phyloP scores from a whole-genome alignment of 139 green algal species.

The Chlamydomonas incerta region DNA sequence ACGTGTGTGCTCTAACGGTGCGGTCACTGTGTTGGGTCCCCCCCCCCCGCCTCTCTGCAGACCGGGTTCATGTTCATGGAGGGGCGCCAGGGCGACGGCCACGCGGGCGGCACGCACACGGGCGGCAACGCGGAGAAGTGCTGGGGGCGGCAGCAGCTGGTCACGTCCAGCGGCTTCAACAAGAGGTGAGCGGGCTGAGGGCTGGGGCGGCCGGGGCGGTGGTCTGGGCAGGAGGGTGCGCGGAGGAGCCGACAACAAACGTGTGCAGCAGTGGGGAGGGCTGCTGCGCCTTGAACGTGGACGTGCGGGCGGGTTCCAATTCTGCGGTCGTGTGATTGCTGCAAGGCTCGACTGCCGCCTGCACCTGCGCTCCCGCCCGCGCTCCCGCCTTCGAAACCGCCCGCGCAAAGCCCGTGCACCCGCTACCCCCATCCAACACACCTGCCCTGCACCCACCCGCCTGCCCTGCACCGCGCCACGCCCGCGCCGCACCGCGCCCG shows the following conservation, averaged over 20 bases:
- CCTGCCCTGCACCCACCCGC: too few species aligned
- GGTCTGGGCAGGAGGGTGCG: neutral
- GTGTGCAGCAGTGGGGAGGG: neutral
- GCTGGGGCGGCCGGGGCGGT: neutral
- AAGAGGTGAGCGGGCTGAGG: neutral
- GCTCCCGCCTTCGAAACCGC: too few species aligned
- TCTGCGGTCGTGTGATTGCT: neutral
- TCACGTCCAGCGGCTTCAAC: neutral
- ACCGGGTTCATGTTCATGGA: neutral
- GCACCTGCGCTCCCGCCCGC: too few species aligned
- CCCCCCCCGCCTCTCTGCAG: neutral
- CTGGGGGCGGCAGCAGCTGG: constrained; percentile 39
- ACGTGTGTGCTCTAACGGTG: too few species aligned
- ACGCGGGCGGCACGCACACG: constrained; percentile 31
- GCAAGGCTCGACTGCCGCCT: too few species aligned
- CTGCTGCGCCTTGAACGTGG: too few species aligned
- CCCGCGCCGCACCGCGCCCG: too few species aligned
- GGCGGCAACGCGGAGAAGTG: constrained; percentile 10
- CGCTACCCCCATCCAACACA: too few species aligned
- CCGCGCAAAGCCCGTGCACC: too few species aligned
- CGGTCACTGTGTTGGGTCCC: too few species aligned
- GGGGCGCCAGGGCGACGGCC: neutral
- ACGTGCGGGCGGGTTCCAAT: too few species aligned
- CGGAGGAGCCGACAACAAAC: neutral
- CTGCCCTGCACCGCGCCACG: too few species aligned